These are phyloP conservation scores for Solanum ossicruentum DNA, from an alignment of 257 asterid genomes.

Conservation along the genomic window DNA sequence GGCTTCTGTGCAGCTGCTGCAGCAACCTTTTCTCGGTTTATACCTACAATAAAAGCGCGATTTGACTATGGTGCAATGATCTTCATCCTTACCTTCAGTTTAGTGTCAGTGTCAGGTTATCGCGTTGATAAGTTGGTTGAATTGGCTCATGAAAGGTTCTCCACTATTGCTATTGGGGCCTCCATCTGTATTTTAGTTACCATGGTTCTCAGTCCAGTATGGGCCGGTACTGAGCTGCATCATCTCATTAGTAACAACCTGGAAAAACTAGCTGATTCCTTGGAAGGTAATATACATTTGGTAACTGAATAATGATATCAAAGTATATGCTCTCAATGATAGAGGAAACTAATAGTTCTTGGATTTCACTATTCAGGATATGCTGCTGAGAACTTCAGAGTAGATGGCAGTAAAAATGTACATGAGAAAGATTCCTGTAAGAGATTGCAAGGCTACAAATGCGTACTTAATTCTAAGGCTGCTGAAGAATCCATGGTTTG, in stretches of 20 bases:
- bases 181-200: slow-evolving; percentile 49
- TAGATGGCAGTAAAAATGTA: slow-evolving; percentile 3
- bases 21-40: slow-evolving; percentile 73
- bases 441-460: slow-evolving; percentile 34
- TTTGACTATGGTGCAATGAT: slow-evolving; percentile 79
- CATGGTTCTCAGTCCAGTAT: slow-evolving; percentile 55
- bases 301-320: neutral
- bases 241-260: slow-evolving; percentile 42
- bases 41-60: slow-evolving; percentile 59
- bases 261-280: slow-evolving; percentile 65
- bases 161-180: slow-evolving; percentile 68
- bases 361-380: slow-evolving; percentile 18
- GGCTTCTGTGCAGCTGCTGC: slow-evolving; percentile 50
- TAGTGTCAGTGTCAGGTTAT: slow-evolving; percentile 81
- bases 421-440: slow-evolving; percentile 16
- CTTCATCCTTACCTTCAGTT: slow-evolving; percentile 71
- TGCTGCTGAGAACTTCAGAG: slow-evolving; percentile 33
- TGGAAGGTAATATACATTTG: slow-evolving; percentile 34
- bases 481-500: slow-evolving; percentile 66
- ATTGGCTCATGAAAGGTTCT: slow-evolving; percentile 53
- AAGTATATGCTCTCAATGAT: neutral
- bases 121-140: slow-evolving; percentile 60
- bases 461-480: slow-evolving; percentile 60
- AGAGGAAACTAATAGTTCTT: neutral
- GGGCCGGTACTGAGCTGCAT: slow-evolving; percentile 86